phyloP scores from a whole-genome alignment of 208 protist species.

The Endotrypanum monterogeii region DNA sequence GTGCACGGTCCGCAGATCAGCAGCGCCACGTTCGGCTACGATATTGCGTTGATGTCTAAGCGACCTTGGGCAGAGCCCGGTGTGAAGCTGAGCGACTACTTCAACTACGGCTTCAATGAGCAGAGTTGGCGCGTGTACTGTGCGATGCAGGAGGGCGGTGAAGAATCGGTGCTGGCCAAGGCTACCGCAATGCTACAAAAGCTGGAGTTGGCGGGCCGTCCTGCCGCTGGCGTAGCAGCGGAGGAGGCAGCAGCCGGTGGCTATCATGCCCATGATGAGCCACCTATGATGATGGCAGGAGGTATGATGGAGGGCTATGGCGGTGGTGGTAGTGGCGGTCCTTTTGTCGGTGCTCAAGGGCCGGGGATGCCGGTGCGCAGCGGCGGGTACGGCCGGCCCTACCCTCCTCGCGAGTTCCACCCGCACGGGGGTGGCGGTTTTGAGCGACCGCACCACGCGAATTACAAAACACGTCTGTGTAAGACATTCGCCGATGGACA shows the following conservation, averaged over 20 bases:
- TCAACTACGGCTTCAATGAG: slow-evolving; percentile 93
- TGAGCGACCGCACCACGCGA: slow-evolving; percentile 15
- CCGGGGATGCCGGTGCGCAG: background rate
- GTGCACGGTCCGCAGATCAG: slow-evolving; percentile 59
- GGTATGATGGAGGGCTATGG: slow-evolving; percentile 22
- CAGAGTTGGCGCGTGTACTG: slow-evolving; percentile 87
- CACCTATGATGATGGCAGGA: slow-evolving; percentile 7
- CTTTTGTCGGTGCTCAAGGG: background rate
- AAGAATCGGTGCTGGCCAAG: slow-evolving; percentile 55
- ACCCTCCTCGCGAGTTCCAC: slow-evolving; percentile 8
- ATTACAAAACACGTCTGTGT: slow-evolving; percentile 80
- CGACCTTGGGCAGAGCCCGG: slow-evolving; percentile 79
- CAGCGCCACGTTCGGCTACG: slow-evolving; percentile 79
- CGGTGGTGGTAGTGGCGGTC: slow-evolving; percentile 5
- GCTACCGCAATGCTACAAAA: slow-evolving; percentile 63
- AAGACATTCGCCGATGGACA: slow-evolving; percentile 70
- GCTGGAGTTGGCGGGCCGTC: slow-evolving; percentile 36
- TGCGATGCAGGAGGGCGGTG: slow-evolving; percentile 69
- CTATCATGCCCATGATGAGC: background rate
- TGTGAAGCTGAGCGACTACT: slow-evolving; percentile 87
- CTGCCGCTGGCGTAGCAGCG: slow-evolving; percentile 3
- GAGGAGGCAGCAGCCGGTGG: slow-evolving; percentile 12
- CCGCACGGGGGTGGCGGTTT: slow-evolving; percentile 5
- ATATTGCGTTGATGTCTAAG: slow-evolving; percentile 79
- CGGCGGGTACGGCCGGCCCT: slow-evolving; percentile 11